Evolutionary conservation across 805 yeast species (phyloP), one percentile per base, ranked within the genome.

Genomic region (Pichia scutulata): DNA sequence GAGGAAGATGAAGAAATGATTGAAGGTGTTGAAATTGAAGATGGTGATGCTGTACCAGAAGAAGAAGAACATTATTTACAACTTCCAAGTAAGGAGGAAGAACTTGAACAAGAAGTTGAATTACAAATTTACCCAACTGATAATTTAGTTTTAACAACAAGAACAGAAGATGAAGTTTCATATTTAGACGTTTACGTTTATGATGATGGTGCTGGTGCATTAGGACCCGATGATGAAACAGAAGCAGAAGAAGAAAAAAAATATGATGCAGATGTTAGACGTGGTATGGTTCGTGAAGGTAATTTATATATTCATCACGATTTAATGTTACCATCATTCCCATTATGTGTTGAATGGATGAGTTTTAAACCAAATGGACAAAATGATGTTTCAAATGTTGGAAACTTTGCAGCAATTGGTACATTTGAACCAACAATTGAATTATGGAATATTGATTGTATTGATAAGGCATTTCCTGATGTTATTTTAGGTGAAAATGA

Each of bases 381-480:
- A 14, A 71, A 72, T 36, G 71, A 71, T 41, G 70, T 69, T 22
- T 57, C 63, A 3, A 77, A 80, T 53, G 70, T 81, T 28, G 97
- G 95, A 12, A 93, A 89, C 68, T 89, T 88, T 68, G 98, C 95
- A 2, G 99, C 99, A 14, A 74, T 93, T 56, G 98, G 98, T 64
- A 87, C 98, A 2, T 92, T 93, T 65, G 98, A 92, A 60, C 99
- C 99, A 40, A 95, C 86, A 63, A 92, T 93, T 67, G 99, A 93
- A 70, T 78, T 93, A 54, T 93, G 98, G 98, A 89, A 93, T 68
- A 73, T 93, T 61, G 99, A 93, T 66, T 82, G 84, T 55, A 74
- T 92, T 36, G 98, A 93, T 59, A 89, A 89, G 61, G 92, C 96
- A 25, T 92, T 87, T 76, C 99, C 99, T 14, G 96, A 90, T 63